Conservation (phyloP, 2,329 filamentous ascomycete species). For the Zymoseptoria ardabiliae region DNA sequence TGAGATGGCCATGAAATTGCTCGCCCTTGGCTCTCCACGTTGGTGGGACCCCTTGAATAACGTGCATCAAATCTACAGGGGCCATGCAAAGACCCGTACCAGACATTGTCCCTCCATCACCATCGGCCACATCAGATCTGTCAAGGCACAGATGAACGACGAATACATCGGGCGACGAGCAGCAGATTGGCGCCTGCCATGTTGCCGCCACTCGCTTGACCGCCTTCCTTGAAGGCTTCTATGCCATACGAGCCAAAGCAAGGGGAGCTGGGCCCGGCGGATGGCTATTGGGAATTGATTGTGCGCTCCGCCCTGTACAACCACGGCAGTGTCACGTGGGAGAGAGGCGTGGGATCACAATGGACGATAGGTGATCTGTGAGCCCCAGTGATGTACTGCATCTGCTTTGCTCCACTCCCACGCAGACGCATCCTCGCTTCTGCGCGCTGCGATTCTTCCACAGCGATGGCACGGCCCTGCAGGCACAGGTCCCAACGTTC, state of each 20-base stretch:
- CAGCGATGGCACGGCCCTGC: background rate
- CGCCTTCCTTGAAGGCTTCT: slow-evolving; percentile 15
- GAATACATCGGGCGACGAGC: background rate
- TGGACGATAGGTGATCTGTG: background rate
- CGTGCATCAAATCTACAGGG: background rate
- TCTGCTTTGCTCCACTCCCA: background rate
- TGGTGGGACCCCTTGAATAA: background rate
- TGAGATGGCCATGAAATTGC: background rate
- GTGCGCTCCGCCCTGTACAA: slow-evolving; percentile 4
- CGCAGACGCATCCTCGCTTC: background rate
- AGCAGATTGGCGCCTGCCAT: slow-evolving; percentile 15
- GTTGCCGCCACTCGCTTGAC: slow-evolving; percentile 17
- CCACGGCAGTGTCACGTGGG: slow-evolving; percentile 22
- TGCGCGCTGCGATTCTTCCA: background rate
- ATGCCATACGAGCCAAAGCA: slow-evolving; percentile 13
- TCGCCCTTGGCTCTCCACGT: background rate
- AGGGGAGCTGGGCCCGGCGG: slow-evolving; percentile 11
- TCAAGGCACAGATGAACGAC: background rate
- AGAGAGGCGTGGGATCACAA: background rate
- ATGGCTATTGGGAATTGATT: slow-evolving; percentile 6
- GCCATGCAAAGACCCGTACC: background rate
- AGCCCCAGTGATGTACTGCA: background rate
- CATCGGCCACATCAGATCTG: background rate
- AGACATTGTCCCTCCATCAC: background rate
- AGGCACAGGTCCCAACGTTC: background rate